These are phyloP conservation scores for Venturia pyrina DNA, from an alignment of 2,329 filamentous ascomycete species.

Conservation along the genomic window DNA sequence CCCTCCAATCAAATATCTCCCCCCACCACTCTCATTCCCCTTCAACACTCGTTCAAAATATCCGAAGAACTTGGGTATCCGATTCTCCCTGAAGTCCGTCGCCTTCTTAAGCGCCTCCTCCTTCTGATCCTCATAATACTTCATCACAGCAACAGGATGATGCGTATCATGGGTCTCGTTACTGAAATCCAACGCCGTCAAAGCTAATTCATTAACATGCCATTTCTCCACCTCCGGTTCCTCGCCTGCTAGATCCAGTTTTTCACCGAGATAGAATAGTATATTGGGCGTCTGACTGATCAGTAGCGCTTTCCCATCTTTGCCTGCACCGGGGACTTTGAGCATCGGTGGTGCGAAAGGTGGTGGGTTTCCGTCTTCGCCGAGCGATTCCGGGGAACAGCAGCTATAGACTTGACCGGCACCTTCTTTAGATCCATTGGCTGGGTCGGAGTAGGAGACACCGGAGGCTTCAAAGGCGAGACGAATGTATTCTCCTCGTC, in stretches of 20 bases:
- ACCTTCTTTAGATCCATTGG: constrained; percentile 41
- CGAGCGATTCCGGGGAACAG: constrained; percentile 32
- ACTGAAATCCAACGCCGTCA: constrained; percentile 63
- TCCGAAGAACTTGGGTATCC: constrained; percentile 61
- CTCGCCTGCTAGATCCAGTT: constrained; percentile 45
- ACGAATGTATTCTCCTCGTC: constrained; percentile 65
- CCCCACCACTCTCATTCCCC: constrained; percentile 46
- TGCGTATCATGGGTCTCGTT: constrained; percentile 68
- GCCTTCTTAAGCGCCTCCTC: constrained; percentile 50
- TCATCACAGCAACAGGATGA: constrained; percentile 51
- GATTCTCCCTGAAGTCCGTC: constrained; percentile 46
- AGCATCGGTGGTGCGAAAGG: constrained; percentile 58
- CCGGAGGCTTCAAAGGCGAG: constrained; percentile 61
- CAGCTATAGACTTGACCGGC: constrained; percentile 41
- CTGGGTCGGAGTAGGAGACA: constrained; percentile 54
- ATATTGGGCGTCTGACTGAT: constrained; percentile 66
- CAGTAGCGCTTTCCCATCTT: constrained; percentile 45
- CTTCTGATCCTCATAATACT: constrained; percentile 70
- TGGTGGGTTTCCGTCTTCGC: constrained; percentile 49
- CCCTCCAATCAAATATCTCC: constrained; percentile 55
- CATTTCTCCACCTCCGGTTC: constrained; percentile 39
- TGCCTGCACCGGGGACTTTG: constrained; percentile 35
- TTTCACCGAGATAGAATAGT: constrained; percentile 56
- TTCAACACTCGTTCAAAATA: constrained; percentile 60
- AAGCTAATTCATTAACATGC: constrained; percentile 50